Percentiles rank a stretch among this genome's conserved stretches.
These are phyloP conservation scores for Planoprotostelium fungivorum DNA, from an alignment of 78 protist genomes.

Conservation along the genomic window DNA sequence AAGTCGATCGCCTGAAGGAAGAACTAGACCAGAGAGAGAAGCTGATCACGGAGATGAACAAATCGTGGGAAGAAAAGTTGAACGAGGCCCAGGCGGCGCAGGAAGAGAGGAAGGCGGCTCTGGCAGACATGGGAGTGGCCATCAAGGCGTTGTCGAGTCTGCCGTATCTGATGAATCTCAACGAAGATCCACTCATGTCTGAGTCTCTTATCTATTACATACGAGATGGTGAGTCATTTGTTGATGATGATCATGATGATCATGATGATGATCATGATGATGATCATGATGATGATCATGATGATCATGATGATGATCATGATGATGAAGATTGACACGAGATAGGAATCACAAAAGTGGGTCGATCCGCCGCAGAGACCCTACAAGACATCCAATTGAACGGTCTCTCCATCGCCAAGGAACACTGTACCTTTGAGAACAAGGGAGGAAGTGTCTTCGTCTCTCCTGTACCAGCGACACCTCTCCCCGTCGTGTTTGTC, in stretches of 20 bases:
- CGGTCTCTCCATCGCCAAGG: slow-evolving; percentile 44
- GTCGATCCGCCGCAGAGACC: slow-evolving; percentile 31
- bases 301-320: too few species aligned
- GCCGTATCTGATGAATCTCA: slow-evolving; percentile 79
- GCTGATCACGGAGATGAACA: slow-evolving; percentile 38
- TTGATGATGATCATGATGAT: background rate
- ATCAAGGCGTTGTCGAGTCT: slow-evolving; percentile 33
- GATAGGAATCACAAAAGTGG: slow-evolving; percentile 29
- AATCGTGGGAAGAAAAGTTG: slow-evolving; percentile 48
- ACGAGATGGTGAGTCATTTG: slow-evolving; percentile 9
- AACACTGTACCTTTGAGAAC: slow-evolving; percentile 53
- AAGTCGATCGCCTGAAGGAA: slow-evolving; percentile 10
- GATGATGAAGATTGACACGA: too few species aligned
- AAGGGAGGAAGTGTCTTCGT: slow-evolving; percentile 22
- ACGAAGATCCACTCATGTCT: slow-evolving; percentile 80
- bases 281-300: too few species aligned
- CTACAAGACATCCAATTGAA: slow-evolving; percentile 53
- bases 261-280: too few species aligned
- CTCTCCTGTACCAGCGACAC: slow-evolving; percentile 4
- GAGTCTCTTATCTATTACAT: slow-evolving; percentile 75
- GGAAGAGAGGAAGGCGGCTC: slow-evolving; percentile 32
- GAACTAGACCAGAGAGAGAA: slow-evolving; percentile 45
- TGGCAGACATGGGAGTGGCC: slow-evolving; percentile 62
- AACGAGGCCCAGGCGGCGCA: slow-evolving; percentile 28
- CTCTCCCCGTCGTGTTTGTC: slow-evolving; percentile 24